Conservation (phyloP, 306 rosid genomes). For the Rubus parviflorus region DNA sequence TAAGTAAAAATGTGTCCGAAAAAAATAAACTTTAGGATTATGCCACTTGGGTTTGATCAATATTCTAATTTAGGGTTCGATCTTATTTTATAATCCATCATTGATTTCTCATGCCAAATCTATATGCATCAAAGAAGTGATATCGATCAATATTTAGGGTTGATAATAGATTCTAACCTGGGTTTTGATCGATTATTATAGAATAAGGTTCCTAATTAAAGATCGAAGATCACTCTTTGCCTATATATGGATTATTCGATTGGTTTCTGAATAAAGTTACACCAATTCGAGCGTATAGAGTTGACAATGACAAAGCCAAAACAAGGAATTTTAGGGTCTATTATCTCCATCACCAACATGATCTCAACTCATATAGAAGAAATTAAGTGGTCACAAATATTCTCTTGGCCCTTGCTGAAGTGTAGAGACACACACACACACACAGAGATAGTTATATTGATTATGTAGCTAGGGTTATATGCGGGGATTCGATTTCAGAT, state of each 20-base stretch:
- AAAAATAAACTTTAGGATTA: neutral
- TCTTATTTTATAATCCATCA: neutral
- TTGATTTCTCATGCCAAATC: neutral
- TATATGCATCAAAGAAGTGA: neutral
- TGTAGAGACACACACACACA: neutral
- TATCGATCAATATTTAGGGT: neutral
- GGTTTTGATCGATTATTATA: slow-evolving; percentile 10
- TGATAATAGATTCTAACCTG: neutral
- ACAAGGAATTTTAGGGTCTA: neutral
- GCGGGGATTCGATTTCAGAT: neutral
- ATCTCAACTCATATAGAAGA: neutral
- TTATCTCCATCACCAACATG: slow-evolving; percentile 2
- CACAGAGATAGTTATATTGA: neutral
- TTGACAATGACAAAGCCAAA: neutral
- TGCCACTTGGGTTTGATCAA: neutral
- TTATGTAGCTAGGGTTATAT: neutral
- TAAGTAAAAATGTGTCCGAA: neutral
- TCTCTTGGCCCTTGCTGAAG: slow-evolving; percentile 5
- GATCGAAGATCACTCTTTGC: neutral
- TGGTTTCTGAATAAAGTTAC: neutral
- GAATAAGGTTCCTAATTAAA: slow-evolving; percentile 9
- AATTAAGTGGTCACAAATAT: neutral
- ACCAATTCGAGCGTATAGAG: neutral
- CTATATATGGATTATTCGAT: neutral
- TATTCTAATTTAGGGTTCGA: neutral